Evolutionary conservation across 208 protist species (phyloP).

Genomic region (Leishmania aethiopica): DNA sequence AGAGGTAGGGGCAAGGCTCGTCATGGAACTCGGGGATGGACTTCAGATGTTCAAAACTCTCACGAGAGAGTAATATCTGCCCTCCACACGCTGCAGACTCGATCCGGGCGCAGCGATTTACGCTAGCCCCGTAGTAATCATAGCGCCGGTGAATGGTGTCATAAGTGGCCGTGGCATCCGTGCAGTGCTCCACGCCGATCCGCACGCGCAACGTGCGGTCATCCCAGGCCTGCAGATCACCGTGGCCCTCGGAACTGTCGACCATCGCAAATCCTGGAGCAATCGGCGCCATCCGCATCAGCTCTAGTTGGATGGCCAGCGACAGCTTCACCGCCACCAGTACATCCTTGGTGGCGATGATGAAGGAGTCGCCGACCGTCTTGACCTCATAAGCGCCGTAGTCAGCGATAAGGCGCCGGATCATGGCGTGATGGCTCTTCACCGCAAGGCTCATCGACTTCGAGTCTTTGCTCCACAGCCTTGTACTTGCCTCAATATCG

Average conservation of each 20-base stretch:
- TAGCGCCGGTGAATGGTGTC: constrained; percentile 68
- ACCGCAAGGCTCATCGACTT: constrained; percentile 63
- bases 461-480: constrained; percentile 73
- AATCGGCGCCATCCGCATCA: constrained; percentile 69
- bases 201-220: constrained; percentile 57
- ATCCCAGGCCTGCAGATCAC: constrained; percentile 43
- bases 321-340: constrained; percentile 69
- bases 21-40: constrained; percentile 54
- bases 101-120: constrained; percentile 87
- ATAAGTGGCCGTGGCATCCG: constrained; percentile 60
- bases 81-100: constrained; percentile 70
- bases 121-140: constrained; percentile 91
- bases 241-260: constrained; percentile 50
- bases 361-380: constrained; percentile 84
- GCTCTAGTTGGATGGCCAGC: constrained; percentile 72
- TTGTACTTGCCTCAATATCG: constrained; percentile 81
- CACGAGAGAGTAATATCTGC: constrained; percentile 77
- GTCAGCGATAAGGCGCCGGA: constrained; percentile 66
- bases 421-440: constrained; percentile 68
- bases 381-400: constrained; percentile 86
- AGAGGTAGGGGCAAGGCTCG: constrained; percentile 52
- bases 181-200: constrained; percentile 80
- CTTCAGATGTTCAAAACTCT: constrained; percentile 65
- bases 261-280: constrained; percentile 68
- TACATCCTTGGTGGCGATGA: constrained; percentile 73